A percentile compares a stretch with the other conserved stretches of the same genome.
phyloP scores from a whole-genome alignment of 1,139 yeast genomes.

The Kodamaea alishanica region DNA sequence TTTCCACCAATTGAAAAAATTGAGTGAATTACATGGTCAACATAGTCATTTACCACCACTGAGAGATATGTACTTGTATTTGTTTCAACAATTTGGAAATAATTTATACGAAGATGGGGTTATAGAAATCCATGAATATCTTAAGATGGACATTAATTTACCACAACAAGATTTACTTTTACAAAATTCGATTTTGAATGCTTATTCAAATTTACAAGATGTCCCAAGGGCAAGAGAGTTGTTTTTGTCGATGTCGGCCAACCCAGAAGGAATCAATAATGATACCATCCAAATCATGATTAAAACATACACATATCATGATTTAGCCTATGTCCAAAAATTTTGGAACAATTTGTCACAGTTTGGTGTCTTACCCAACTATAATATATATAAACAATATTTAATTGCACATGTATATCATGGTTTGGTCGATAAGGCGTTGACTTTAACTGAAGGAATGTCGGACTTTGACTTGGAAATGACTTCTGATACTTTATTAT shows the following conservation, averaged over 20 bases:
- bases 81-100: constrained; percentile 62
- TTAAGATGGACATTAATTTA: constrained; percentile 62
- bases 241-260: constrained; percentile 55
- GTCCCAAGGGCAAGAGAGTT: constrained; percentile 57
- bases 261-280: constrained; percentile 58
- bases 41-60: constrained; percentile 54
- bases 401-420: constrained; percentile 73
- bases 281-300: constrained; percentile 72
- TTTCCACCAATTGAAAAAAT: constrained; percentile 58
- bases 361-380: constrained; percentile 52
- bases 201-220: constrained; percentile 63
- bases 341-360: constrained; percentile 62
- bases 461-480: constrained; percentile 51
- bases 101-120: constrained; percentile 65
- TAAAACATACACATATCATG: constrained; percentile 59
- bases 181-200: constrained; percentile 62
- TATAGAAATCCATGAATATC: constrained; percentile 57
- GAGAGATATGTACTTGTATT: constrained; percentile 57
- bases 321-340: constrained; percentile 55
- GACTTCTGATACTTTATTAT: constrained; percentile 47
- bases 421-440: constrained; percentile 58
- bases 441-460: constrained; percentile 49
- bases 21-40: constrained; percentile 53
- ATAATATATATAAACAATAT: constrained; percentile 58
- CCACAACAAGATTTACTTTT: constrained; percentile 54